phyloP scores from a whole-genome alignment of 2,329 filamentous ascomycete species.

The Beauveria varroae region DNA sequence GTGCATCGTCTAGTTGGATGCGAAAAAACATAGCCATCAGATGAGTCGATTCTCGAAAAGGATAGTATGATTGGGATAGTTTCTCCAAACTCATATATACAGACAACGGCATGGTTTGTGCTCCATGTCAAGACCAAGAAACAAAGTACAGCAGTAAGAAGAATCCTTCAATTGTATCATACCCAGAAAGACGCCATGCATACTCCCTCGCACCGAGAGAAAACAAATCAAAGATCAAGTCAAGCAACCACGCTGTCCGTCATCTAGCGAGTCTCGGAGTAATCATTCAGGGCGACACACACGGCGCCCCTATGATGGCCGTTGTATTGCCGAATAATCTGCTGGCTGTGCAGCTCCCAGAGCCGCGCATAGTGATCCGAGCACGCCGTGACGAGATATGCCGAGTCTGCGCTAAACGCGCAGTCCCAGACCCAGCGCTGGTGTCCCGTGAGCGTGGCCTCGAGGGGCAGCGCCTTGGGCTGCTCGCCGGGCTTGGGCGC shows the following conservation, averaged over 20 bases:
- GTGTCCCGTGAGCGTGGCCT: conserved; percentile 82
- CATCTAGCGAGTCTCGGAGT: conserved; percentile 47
- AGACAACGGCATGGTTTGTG: background rate
- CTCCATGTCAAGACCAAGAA: background rate
- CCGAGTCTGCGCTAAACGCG: conserved; percentile 86
- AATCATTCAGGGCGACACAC: conserved; percentile 88
- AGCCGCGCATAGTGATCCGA: conserved; percentile 88
- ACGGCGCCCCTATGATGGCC: conserved; percentile 88
- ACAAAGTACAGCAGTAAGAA: background rate
- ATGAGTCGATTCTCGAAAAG: background rate
- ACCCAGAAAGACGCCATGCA: conserved; percentile 8
- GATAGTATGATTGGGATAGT: background rate
- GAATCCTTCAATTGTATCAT: background rate
- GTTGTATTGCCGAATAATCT: conserved; percentile 91
- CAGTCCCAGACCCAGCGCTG: conserved; percentile 98
- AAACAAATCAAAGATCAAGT: background rate
- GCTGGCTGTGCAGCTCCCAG: conserved; percentile 82
- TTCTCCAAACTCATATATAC: background rate
- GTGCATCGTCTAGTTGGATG: too few species aligned
- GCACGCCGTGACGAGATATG: conserved; percentile 87
- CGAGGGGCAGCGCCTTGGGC: conserved; percentile 63
- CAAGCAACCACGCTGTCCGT: background rate
- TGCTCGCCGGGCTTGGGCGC: conserved; percentile 33
- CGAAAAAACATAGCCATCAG: too few species aligned
- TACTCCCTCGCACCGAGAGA: background rate